These are phyloP conservation scores for Cucurbita argyrosperma DNA, from an alignment of 306 rosid genomes.

Conservation along the genomic window DNA sequence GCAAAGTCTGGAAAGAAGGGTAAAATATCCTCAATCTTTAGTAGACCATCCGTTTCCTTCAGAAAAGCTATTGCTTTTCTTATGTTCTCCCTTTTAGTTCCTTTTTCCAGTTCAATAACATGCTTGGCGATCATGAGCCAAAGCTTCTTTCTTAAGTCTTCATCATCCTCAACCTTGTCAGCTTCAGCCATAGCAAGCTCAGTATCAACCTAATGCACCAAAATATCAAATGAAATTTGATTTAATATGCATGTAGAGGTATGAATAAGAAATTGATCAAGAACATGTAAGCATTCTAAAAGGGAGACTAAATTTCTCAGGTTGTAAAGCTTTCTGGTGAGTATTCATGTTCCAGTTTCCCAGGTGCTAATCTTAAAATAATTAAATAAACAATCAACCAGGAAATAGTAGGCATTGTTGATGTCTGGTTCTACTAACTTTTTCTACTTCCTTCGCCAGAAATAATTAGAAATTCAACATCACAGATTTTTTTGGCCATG, in stretches of 20 bases:
- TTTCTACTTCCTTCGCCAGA: slow-evolving; percentile 1
- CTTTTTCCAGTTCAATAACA: slow-evolving; percentile 88
- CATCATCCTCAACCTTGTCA: slow-evolving; percentile 95
- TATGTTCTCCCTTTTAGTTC: slow-evolving; percentile 93
- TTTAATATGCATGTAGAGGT: neutral
- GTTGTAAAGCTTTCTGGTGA: neutral
- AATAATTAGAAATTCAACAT: neutral
- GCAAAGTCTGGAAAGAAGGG: slow-evolving; percentile 98
- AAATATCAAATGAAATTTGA: neutral
- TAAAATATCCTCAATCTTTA: slow-evolving; percentile 88
- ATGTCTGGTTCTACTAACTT: slow-evolving; percentile 9
- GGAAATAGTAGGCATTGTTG: neutral
- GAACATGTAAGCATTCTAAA: neutral
- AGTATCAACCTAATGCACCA: slow-evolving; percentile 65
- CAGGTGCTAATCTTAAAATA: neutral
- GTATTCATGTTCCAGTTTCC: neutral
- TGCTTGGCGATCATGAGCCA: slow-evolving; percentile 98
- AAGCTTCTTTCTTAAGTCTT: slow-evolving; percentile 95
- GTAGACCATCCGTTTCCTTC: slow-evolving; percentile 90
- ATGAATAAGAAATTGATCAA: slow-evolving; percentile 3
- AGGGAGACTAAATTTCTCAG: neutral
- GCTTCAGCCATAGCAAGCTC: slow-evolving; percentile 99
- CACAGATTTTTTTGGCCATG: neutral
- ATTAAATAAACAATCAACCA: neutral
- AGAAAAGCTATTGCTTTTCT: slow-evolving; percentile 97